These are phyloP conservation scores for Usnea hakonensis DNA, from an alignment of 495 filamentous ascomycete genomes.

Conservation along the genomic window DNA sequence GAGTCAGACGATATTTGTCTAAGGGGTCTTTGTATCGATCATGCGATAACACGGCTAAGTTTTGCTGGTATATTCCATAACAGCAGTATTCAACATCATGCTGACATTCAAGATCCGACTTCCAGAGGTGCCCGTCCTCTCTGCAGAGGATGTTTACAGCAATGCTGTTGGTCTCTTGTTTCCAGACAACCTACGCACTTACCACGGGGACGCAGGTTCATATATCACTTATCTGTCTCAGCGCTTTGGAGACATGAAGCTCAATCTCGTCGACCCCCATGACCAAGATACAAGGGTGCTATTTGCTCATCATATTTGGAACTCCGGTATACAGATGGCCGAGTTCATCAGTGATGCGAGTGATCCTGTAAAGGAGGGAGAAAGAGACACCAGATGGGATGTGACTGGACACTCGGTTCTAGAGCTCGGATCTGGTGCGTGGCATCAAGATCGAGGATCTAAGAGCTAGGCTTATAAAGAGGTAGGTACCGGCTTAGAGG, in stretches of 20 bases:
- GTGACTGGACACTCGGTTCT: constrained; percentile 46
- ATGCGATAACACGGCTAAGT: neutral
- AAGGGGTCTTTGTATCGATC: too few species aligned
- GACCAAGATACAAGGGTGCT: constrained; percentile 51
- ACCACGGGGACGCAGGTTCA: constrained; percentile 66
- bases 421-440: constrained; percentile 56
- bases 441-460: neutral
- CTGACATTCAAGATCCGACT: constrained; percentile 16
- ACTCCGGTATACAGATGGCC: constrained; percentile 63
- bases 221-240: constrained; percentile 60
- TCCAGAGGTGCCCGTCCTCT: neutral
- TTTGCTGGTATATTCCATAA: neutral
- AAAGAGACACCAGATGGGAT: constrained; percentile 36
- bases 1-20: too few species aligned
- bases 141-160: constrained; percentile 57
- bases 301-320: constrained; percentile 85
- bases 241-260: constrained; percentile 44
- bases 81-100: neutral
- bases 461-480: constrained; percentile 1
- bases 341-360: constrained; percentile 52
- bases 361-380: constrained; percentile 11
- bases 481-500: constrained; percentile 65
- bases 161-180: constrained; percentile 63
- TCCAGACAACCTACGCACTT: constrained; percentile 62
- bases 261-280: constrained; percentile 39